Conservation (phyloP, 352 stramenopile species). For the Thalassiosira livingstoniorum region DNA sequence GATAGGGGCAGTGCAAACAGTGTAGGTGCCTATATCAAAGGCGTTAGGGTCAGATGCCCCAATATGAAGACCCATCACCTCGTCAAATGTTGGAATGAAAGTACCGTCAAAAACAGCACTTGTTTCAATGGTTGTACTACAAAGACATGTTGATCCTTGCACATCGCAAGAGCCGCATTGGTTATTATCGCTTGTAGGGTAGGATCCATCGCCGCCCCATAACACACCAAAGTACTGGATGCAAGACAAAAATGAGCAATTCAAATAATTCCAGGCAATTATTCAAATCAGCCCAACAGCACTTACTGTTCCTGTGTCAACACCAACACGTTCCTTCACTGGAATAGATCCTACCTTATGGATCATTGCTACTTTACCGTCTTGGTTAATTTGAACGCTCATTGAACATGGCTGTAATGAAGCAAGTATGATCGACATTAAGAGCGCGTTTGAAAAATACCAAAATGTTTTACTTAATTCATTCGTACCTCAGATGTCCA, state of each 20-base stretch:
- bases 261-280: neutral
- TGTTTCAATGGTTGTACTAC: constrained; percentile 26
- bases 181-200: constrained; percentile 31
- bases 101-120: constrained; percentile 37
- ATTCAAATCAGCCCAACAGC: constrained; percentile 5
- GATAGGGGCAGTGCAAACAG: constrained; percentile 30
- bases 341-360: constrained; percentile 29
- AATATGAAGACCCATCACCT: constrained; percentile 33
- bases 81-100: constrained; percentile 10
- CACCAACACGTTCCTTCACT: constrained; percentile 48
- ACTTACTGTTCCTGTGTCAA: constrained; percentile 32
- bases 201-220: constrained; percentile 39
- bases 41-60: constrained; percentile 30
- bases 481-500: constrained; percentile 59
- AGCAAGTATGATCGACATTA: no score
- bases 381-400: constrained; percentile 44
- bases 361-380: constrained; percentile 60
- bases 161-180: constrained; percentile 44
- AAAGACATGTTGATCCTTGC: constrained; percentile 46
- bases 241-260: neutral
- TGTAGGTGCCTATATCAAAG: constrained; percentile 31
- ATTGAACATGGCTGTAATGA: constrained; percentile 34
- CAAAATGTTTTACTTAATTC: no score
- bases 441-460: no score
- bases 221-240: constrained; percentile 55